phyloP scores from a whole-genome alignment of 2,329 filamentous ascomycete species.

The Xylariaceae sp. region DNA sequence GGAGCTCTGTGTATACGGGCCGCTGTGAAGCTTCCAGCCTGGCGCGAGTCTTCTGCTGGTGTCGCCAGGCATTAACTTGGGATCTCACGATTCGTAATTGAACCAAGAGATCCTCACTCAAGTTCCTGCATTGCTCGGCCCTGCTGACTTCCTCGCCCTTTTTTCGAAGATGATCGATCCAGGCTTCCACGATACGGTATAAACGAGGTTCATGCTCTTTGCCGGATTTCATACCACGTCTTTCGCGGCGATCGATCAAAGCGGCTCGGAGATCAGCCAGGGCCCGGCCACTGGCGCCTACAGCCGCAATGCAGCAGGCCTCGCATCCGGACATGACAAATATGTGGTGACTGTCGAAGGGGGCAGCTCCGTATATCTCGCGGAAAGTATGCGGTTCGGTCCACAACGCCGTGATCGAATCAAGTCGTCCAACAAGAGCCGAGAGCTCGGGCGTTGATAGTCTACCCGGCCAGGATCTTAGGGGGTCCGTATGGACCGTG shows the following conservation, averaged over 20 bases:
- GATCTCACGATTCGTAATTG: slow-evolving; percentile 21
- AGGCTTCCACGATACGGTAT: slow-evolving; percentile 39
- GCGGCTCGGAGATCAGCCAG: slow-evolving; percentile 43
- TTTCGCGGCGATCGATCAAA: slow-evolving; percentile 36
- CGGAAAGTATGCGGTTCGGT: slow-evolving; percentile 35
- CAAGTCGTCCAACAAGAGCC: slow-evolving; percentile 32
- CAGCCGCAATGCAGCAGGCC: slow-evolving; percentile 47
- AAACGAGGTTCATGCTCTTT: slow-evolving; percentile 34
- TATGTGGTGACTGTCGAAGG: slow-evolving; percentile 29
- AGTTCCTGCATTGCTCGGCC: slow-evolving; percentile 19
- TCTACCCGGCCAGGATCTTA: slow-evolving; percentile 27
- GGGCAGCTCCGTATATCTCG: slow-evolving; percentile 30
- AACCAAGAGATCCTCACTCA: slow-evolving; percentile 21
- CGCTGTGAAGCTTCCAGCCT: slow-evolving; percentile 1
- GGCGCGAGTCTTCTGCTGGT: slow-evolving; percentile 10
- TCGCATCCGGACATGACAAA: slow-evolving; percentile 40
- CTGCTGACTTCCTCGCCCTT: slow-evolving; percentile 10
- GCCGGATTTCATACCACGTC: slow-evolving; percentile 6
- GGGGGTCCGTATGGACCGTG: slow-evolving; percentile 29
- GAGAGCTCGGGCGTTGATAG: slow-evolving; percentile 19
- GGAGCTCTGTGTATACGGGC: slow-evolving; percentile 22
- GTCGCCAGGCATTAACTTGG: slow-evolving; percentile 21
- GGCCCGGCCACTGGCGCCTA: slow-evolving; percentile 40
- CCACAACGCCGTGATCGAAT: slow-evolving; percentile 37
- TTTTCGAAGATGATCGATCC: slow-evolving; percentile 36